phyloP scores from a whole-genome alignment of 2,329 filamentous ascomycete genomes.

The Fusarium nelsonii region DNA sequence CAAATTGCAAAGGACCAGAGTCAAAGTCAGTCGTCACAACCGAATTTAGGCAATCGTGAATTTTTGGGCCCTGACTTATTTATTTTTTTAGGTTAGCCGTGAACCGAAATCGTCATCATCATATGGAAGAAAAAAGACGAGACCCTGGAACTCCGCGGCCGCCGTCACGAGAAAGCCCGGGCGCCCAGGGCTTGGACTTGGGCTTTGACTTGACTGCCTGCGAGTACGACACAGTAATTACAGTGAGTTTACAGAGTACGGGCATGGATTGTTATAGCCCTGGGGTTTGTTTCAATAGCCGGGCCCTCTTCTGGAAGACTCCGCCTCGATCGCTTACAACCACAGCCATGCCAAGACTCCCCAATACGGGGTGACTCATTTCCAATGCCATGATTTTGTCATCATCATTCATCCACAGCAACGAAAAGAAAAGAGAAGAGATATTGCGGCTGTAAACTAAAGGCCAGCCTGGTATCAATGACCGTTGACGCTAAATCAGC shows the following conservation, averaged over 20 bases:
- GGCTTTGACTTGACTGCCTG: constrained; percentile 5
- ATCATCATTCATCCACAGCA: neutral
- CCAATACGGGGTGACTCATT: constrained; percentile 33
- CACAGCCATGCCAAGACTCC: constrained; percentile 14
- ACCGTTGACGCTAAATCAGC: constrained; percentile 21
- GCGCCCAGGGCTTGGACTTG: neutral
- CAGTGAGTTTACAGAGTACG: neutral
- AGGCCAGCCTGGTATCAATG: constrained; percentile 20
- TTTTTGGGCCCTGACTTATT: neutral
- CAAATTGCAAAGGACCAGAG: constrained; percentile 15
- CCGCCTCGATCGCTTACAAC: constrained; percentile 26
- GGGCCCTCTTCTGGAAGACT: constrained; percentile 25
- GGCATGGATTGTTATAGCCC: neutral
- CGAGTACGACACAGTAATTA: too few species aligned
- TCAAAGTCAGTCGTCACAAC: neutral
- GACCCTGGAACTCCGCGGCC: constrained; percentile 14
- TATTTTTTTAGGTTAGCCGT: neutral
- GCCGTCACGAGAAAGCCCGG: neutral
- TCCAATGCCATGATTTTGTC: constrained; percentile 29
- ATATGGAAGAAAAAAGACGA: neutral
- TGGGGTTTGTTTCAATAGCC: constrained; percentile 1
- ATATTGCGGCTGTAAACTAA: neutral
- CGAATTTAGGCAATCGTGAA: neutral
- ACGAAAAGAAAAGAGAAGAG: neutral
- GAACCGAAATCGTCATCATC: constrained; percentile 10